Base-by-base conservation (phyloP, 768 basidiomycete species). In the Naganishia randhawae region DNA sequence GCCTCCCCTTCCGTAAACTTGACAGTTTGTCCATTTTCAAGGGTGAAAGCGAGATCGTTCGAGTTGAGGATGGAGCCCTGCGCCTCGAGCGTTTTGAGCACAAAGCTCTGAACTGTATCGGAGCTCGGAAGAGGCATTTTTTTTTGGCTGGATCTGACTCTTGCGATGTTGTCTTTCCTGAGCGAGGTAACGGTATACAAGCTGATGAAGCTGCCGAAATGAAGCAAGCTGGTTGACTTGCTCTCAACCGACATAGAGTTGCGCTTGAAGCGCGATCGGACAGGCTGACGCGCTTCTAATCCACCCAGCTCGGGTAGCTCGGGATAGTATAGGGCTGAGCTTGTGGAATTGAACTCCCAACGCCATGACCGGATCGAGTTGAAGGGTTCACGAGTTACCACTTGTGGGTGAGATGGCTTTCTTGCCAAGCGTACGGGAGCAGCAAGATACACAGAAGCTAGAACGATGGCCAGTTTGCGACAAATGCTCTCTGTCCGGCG, bases 71-170 rank as follows among this genome's bases (percentile, higher is more conserved):
- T 79, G 13, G 73, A 67, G 16, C 73, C 72, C n/a, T 76, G 77
- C 6, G 81, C 75, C 69, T 89, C 85, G 63, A 97, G 84, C 31
- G 85, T 85, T 71, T 90, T 85, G 51, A 96, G 85, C 68, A 95
- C 79, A 63, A 89, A 85, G 74, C 91, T 85, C 77, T 95, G 92
- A 50, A 95, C 83, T 45, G 57, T 53, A 25, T 67, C 66, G 17
- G 52, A 31, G 29, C 35, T 61, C 19, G 53, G 53, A 17, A 54
- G 53, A 13, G 66, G n/a, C 66, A 67, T 67, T 32, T 61, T 57
- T 25, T 1, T 6, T 11, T 17, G 31, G n/a, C 33, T 13, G n/a
- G n/a, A n/a, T n/a, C n/a, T n/a, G 14, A 33, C 32, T 14, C 7
- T 14, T 8, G 53, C 32, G 50, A 10, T 54, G 16, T 10, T 33